Evolutionary conservation across 768 basidiomycete genomes (phyloP).

Genomic region (Floccularia luteovirens): DNA sequence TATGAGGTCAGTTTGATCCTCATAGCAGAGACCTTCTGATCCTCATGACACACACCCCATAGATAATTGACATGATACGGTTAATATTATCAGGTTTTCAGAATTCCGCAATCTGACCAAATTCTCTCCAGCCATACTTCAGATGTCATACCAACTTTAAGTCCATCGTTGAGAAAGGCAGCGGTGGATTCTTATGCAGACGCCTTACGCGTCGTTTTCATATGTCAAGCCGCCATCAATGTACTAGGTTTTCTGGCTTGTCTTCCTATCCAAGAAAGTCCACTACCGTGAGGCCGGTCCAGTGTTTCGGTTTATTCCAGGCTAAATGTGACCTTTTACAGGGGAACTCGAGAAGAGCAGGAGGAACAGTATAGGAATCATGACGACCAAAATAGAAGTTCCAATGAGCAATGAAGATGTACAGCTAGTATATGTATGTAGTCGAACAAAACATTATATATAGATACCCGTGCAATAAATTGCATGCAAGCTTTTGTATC

Average conservation of each 20-base stretch:
- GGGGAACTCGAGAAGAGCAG: constrained; percentile 58
- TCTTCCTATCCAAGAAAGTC: constrained; percentile 71
- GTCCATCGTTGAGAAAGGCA: constrained; percentile 43
- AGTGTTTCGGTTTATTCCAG: no score
- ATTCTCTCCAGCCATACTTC: constrained; percentile 51
- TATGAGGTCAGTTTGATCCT: constrained; percentile 47
- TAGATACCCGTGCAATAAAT: constrained; percentile 1
- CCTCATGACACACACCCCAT: constrained; percentile 2
- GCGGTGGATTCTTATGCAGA: constrained; percentile 75
- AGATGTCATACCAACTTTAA: constrained; percentile 59
- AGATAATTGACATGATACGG: constrained; percentile 68
- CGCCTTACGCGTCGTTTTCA: constrained; percentile 77
- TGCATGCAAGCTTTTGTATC: neutral
- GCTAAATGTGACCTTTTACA: constrained; percentile 12
- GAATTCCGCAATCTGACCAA: constrained; percentile 1
- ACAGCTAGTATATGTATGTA: constrained; percentile 17
- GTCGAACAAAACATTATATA: constrained; percentile 8
- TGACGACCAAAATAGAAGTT: constrained; percentile 17
- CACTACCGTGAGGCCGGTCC: constrained; percentile 46
- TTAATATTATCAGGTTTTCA: constrained; percentile 8
- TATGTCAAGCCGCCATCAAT: constrained; percentile 66
- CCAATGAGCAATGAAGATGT: constrained; percentile 13
- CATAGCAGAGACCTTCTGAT: neutral
- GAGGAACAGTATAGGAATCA: constrained; percentile 45
- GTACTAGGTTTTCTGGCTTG: constrained; percentile 60